Evolutionary conservation across 176 grass and related monocot species (phyloP), one percentile per base, ranked within the genome.

Genomic region (Carex parvula): DNA sequence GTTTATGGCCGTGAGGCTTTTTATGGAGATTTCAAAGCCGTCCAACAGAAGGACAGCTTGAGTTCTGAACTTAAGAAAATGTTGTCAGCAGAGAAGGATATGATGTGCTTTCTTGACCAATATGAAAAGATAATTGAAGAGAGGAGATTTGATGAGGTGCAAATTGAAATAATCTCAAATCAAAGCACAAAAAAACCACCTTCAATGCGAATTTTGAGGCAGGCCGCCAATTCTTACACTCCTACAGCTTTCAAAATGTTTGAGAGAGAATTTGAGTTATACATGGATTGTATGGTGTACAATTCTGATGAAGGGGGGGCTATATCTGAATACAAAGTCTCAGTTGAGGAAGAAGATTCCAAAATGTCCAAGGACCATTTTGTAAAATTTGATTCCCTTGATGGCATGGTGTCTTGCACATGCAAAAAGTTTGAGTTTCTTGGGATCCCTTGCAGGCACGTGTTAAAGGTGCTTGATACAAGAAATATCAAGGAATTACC

Each of bases 181-280:
- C 85, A 90, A 55, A 90, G 84, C 82, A 91, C 76, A 66, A 94
- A 94, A 64, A 97, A 94, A 63, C 81, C 90, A 74, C 94, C 90
- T 78, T 89, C 94, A 66, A 97, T 97, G 90, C 85, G 94, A 64
- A 91, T 97, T 81, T 88, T 94, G 62, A 90, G 86, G 87, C 92
- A 97, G 85, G 90, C 92, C 84, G 88, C 90, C 39, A 92, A 90
- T 94, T 88, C 79, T 26, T 92, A 97, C 79, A 97, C 94, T 18
- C 92, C 94, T 81, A 79, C 92, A 73, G 94, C 92, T 67, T 94
- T 92, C 87, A 92, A 92, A 91, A 94, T 97, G 94, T 97, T 97
- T 85, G 94, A 97, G 85, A 92, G 64, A 79, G 90, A 97, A 81
- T 97, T 97, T 92, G 94, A 97, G 75, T 87, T 92, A 83, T 97